Base-by-base conservation (phyloP, 192 early-diverging fungal species). In the Funneliformis geosporum region DNA sequence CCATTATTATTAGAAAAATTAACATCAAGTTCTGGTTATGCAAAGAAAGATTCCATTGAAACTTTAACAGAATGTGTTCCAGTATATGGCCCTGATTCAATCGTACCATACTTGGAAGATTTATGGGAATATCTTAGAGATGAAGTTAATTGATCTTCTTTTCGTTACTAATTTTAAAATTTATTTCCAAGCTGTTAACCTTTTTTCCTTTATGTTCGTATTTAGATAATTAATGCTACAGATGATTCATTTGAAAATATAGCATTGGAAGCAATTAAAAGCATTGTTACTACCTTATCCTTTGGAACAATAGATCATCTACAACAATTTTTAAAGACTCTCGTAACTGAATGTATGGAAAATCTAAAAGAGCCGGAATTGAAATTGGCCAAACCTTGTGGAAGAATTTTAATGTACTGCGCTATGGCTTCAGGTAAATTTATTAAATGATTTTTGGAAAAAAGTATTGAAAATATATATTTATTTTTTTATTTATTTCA, bases 21-120 rank as follows among this genome's bases (percentile, higher is more conserved):
- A 2, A 85, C 92, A 0, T 96, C 97, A 1, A 89, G 90, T 10
- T 94, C 94, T 5, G 89, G 88, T 8, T 94, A 90, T 77, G 98
- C 96, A 23, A 99, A 99, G 91, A 88, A 91, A 81, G 97, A 99
- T 85, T 93, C 97, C 0, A 91, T 98, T 86, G 97, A 98, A 73
- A 93, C 96, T 0, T 83, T 99, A 28, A 85, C 93, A 8, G 91
- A 91, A 1, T 93, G 95, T 70, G 88, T 92, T 2, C 91, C 88
- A 10, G 92, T 92, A 0, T 99, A 96, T 81, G 92, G 91, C 40
- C 84, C 91, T 4, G 85, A 87, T 1, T 87, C 90, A 3, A 86
- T 97, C 23, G 78, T 87, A 14, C 90, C 90, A 3, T 87, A 94
- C 73, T 80, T 95, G 38, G 89, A 93, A 66, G 85, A 89, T 23